These are phyloP conservation scores for Fusarium hostae DNA, from an alignment of 2,329 filamentous ascomycete species.

Conservation along the genomic window DNA sequence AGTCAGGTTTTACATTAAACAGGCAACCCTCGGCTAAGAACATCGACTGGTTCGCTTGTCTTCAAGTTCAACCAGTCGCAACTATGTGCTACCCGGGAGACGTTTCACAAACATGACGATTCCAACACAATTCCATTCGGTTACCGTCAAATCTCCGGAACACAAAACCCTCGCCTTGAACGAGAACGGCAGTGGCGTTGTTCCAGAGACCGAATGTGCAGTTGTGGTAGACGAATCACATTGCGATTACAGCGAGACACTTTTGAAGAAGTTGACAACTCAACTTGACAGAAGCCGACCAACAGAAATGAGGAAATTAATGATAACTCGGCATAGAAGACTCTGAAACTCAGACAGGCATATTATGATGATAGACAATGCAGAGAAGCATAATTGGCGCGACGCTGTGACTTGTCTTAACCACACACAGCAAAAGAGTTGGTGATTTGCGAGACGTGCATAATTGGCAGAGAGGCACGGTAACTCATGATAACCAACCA, in stretches of 20 bases:
- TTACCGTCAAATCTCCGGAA: not conserved
- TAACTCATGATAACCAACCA: conserved; percentile 3
- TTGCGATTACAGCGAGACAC: not conserved
- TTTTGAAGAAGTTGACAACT: not conserved
- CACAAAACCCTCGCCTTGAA: not conserved
- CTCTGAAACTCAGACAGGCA: not conserved
- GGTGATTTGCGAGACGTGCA: conserved; percentile 4
- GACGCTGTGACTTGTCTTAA: conserved; percentile 19
- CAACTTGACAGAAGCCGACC: not conserved
- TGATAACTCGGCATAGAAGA: not conserved
- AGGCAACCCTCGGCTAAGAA: conserved; percentile 10
- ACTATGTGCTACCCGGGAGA: conserved; percentile 31
- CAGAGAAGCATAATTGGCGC: conserved; percentile 8
- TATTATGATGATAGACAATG: not conserved
- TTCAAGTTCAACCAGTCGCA: conserved; percentile 27
- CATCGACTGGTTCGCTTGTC: conserved; percentile 7
- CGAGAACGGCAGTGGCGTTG: not conserved
- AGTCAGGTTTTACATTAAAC: not conserved
- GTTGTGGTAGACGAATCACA: not conserved
- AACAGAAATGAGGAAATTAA: conserved; percentile 15
- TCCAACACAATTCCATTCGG: not conserved
- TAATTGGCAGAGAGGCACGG: conserved; percentile 12
- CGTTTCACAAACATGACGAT: conserved; percentile 26
- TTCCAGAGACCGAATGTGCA: not conserved
- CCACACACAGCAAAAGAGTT: conserved; percentile 5